Conservation (phyloP, 768 basidiomycete genomes). For the Inosperma sp. region DNA sequence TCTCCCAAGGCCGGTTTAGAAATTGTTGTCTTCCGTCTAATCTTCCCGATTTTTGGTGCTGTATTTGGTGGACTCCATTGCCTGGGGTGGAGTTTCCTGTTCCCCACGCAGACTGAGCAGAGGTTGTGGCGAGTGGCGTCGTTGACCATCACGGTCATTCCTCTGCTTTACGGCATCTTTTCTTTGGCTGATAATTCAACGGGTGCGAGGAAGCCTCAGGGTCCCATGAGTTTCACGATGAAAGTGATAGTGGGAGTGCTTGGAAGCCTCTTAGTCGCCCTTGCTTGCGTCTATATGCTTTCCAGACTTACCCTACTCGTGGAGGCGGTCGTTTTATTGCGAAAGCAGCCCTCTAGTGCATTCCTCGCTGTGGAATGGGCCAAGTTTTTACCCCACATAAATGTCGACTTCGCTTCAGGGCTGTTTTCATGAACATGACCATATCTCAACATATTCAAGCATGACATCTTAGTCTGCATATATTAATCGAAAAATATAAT, state of each 20-base stretch:
- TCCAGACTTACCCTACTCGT: neutral
- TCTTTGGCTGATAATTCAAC: neutral
- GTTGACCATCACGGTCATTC: neutral
- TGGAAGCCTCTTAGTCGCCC: neutral
- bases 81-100: neutral
- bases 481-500: too few relatives aligned
- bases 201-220: neutral
- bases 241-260: neutral
- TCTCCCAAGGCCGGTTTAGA: neutral
- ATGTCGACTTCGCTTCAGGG: too few relatives aligned
- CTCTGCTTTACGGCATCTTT: neutral
- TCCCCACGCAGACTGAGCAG: neutral
- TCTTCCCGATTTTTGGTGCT: constrained; percentile 1
- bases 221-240: neutral
- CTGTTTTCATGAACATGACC: too few relatives aligned
- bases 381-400: neutral
- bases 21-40: neutral
- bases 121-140: neutral
- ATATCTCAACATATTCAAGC: too few relatives aligned
- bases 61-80: constrained; percentile 4
- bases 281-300: neutral
- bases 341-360: neutral
- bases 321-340: neutral
- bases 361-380: neutral
- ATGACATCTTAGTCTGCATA: too few relatives aligned